phyloP scores from a whole-genome alignment of 805 yeast species.

The Jamesozyma jinghongensis region DNA sequence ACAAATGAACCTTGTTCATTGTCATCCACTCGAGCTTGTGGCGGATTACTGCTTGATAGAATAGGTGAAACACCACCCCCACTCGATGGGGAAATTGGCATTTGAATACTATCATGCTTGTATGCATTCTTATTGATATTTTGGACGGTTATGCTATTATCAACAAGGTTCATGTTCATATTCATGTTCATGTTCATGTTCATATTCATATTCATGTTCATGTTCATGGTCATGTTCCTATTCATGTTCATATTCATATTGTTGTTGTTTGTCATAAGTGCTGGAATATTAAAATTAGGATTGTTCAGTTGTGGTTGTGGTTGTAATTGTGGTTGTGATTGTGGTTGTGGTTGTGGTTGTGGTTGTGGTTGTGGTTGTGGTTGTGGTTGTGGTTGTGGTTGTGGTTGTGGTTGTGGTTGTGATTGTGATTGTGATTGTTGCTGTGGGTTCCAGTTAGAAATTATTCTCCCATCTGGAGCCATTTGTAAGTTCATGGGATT shows the following conservation, averaged over 20 bases:
- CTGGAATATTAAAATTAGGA: no score
- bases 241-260: background rate
- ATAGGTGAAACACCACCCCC: no score
- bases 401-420: constrained; percentile 2
- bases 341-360: no score
- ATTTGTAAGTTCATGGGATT: constrained; percentile 19
- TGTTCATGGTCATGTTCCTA: no score
- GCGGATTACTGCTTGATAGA: constrained; percentile 2
- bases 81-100: background rate
- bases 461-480: constrained; percentile 16
- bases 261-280: background rate
- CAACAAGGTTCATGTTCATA: no score
- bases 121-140: no score
- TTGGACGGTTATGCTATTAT: no score
- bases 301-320: background rate
- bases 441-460: constrained; percentile 5
- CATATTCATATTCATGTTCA: no score
- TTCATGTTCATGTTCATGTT: no score
- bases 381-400: no score
- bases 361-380: no score
- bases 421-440: background rate
- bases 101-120: background rate
- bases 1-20: constrained; percentile 27
- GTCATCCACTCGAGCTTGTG: background rate
- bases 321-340: no score